phyloP scores from a whole-genome alignment of 208 protist species.

The Leishmania guyanensis region DNA sequence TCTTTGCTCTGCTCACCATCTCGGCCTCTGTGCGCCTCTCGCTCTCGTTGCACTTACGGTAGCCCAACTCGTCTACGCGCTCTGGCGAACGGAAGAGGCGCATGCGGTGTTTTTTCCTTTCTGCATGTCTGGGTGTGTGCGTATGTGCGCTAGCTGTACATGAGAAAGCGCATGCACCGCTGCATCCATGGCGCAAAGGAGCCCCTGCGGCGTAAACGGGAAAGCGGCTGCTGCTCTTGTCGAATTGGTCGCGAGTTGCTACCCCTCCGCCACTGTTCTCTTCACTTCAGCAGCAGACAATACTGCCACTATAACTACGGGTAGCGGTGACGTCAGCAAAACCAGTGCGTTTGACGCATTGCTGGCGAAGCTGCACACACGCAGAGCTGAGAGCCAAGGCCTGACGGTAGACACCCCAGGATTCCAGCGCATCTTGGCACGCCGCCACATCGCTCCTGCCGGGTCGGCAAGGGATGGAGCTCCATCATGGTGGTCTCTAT shows the following conservation, averaged over 20 bases:
- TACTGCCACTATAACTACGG: neutral
- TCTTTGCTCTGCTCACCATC: neutral
- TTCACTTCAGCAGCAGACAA: constrained; percentile 4
- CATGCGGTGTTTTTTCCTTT: neutral
- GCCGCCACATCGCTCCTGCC: neutral
- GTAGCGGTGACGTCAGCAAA: neutral
- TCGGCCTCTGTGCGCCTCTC: neutral
- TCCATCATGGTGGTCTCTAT: neutral
- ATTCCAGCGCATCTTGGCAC: neutral
- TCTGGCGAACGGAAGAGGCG: neutral
- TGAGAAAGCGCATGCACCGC: no score
- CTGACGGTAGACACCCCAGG: neutral
- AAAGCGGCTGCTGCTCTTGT: constrained; percentile 18
- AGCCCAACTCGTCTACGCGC: neutral
- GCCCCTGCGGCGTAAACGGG: neutral
- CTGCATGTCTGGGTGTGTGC: neutral
- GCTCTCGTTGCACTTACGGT: neutral
- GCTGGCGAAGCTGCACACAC: neutral
- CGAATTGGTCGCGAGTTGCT: constrained; percentile 17
- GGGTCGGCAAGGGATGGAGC: no score
- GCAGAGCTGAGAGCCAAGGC: neutral
- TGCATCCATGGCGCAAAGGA: neutral
- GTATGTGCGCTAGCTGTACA: neutral
- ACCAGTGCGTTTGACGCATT: neutral
- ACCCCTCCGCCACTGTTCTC: constrained; percentile 22